These are phyloP conservation scores for Acacia concinna DNA, from an alignment of 331 rosid species.

Conservation along the genomic window DNA sequence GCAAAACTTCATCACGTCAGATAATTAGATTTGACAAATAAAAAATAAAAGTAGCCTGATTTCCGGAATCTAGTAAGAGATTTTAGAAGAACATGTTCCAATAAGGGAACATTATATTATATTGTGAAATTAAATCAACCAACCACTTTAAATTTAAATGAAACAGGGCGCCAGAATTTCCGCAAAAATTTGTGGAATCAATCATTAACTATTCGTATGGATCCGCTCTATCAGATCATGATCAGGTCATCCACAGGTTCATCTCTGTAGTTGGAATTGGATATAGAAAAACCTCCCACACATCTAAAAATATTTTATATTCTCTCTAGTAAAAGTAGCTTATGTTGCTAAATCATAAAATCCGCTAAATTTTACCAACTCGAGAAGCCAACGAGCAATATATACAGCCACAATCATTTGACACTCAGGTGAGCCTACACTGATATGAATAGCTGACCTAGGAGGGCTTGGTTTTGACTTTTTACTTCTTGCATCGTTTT, in stretches of 20 bases:
- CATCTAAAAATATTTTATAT: background rate
- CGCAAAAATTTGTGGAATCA: constrained; percentile 35
- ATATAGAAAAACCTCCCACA: background rate
- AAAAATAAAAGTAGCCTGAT: background rate
- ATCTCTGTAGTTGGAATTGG: background rate
- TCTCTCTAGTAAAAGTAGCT: background rate
- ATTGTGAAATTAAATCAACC: background rate
- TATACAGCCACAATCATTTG: background rate
- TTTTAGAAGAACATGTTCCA: constrained; percentile 25
- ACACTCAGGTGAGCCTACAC: background rate
- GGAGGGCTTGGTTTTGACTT: constrained; percentile 36
- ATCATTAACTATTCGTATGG: constrained; percentile 1
- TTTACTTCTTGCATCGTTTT: background rate
- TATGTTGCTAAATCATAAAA: background rate
- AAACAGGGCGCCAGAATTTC: constrained; percentile 37
- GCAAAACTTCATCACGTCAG: constrained; percentile 14
- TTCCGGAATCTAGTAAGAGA: constrained; percentile 23
- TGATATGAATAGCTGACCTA: background rate
- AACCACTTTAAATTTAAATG: constrained; percentile 14
- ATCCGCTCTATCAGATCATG: constrained; percentile 2
- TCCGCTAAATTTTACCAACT: background rate
- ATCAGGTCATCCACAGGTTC: background rate
- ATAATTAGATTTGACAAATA: background rate
- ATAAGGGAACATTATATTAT: constrained; percentile 23
- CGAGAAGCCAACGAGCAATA: background rate